Evolutionary conservation across 1,284 basidiomycete genomes (phyloP), one percentile per base, ranked within the genome.

Genomic region (Taiwanofungus camphoratus): DNA sequence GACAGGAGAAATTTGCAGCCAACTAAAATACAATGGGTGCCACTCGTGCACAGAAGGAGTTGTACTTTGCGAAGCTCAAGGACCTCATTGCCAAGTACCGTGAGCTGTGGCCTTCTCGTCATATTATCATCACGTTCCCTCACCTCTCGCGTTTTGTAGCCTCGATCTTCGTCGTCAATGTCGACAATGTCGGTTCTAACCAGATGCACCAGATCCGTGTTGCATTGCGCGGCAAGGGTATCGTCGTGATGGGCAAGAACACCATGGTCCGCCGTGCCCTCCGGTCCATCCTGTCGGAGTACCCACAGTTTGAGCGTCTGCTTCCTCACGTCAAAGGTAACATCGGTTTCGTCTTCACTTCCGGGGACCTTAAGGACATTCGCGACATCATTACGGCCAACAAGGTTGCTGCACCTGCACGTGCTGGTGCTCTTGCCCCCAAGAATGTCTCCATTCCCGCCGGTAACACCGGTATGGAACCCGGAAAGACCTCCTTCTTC

Each of bases 241-340:
- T 93, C 49, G 94, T 99, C 54, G 73, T 99, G 60, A 99, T 99
- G 96, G 95, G 95, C 66, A 99, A 99, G 78, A 99, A 99, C 86
- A 99, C 96, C 66, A 98, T 99, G 96, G 94, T 98, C 61, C 91
- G 95, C 73, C 92, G 95, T 65, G 95, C 93, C 48, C 80, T 99
- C 55, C 92, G 95, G 58, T 77, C 85, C 64, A 82, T 98, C 68
- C 77, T 98, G 61, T 50, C 77, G 55, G 95, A 98, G 63, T 80
- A 74, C 76, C 95, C 96, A 52, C 84, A 93, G 64, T 94, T 88
- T 76, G 95, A 99, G 76, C 88, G 85, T 67, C 83, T 99, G 66
- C 83, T 99, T 52, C 95, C 94, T 54, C 82, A 90, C 76, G 77
- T 99, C 74, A 89, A 78, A 69, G 94, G 93, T 57, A 99, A 99